A percentile compares a stretch with the other conserved stretches of the same genome.
These are phyloP conservation scores for Pseudogymnoascus sp. DNA, from an alignment of 2,329 filamentous ascomycete species.

Conservation along the genomic window DNA sequence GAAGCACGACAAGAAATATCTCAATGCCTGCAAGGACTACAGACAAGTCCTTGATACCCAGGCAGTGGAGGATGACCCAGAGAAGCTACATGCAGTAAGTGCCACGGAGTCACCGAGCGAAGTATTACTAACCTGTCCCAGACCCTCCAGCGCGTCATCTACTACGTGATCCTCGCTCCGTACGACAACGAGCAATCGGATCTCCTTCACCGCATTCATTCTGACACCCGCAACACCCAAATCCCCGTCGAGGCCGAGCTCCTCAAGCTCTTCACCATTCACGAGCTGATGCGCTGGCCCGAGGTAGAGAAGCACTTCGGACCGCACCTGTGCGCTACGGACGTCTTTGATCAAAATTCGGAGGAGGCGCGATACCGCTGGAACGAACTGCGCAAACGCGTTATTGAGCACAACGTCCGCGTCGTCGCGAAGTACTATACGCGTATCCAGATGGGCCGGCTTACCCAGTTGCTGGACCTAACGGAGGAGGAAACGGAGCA, in stretches of 20 bases:
- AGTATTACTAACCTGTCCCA: constrained; percentile 32
- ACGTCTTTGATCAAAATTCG: constrained; percentile 75
- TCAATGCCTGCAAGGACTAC: constrained; percentile 97
- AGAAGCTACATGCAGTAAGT: constrained; percentile 77
- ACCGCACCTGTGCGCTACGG: constrained; percentile 76
- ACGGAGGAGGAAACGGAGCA: constrained; percentile 96
- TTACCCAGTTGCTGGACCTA: constrained; percentile 86
- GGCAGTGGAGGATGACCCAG: constrained; percentile 82
- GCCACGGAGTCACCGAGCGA: background rate
- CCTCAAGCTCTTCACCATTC: constrained; percentile 88
- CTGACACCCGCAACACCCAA: constrained; percentile 72
- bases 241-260: constrained; percentile 77
- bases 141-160: constrained; percentile 91
- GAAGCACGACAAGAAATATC: constrained; percentile 95
- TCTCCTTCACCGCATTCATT: constrained; percentile 84
- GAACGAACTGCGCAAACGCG: constrained; percentile 92
- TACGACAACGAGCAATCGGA: constrained; percentile 99
- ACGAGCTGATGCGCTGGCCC: constrained; percentile 97
- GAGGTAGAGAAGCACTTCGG: constrained; percentile 85
- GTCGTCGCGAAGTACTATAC: constrained; percentile 99
- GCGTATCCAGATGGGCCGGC: constrained; percentile 82
- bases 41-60: constrained; percentile 94
- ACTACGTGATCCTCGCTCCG: constrained; percentile 92
- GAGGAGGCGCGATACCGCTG: constrained; percentile 79
- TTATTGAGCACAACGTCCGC: constrained; percentile 98